A percentile compares a stretch with the other conserved stretches of the same genome.
These are phyloP conservation scores for Colletotrichum cereale DNA, from an alignment of 2,329 filamentous ascomycete genomes.

Conservation along the genomic window DNA sequence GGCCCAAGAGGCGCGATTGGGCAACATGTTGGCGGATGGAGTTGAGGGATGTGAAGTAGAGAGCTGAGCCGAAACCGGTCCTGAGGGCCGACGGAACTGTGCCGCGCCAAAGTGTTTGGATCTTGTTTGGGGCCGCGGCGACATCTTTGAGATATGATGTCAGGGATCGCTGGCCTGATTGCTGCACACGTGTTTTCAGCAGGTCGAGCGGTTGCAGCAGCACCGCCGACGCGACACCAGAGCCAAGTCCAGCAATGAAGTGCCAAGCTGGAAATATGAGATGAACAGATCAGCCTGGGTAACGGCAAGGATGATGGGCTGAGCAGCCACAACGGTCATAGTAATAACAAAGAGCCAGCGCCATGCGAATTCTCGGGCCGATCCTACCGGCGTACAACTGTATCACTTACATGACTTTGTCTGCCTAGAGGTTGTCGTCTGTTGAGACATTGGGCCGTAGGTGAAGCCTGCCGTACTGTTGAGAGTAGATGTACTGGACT, in stretches of 20 bases:
- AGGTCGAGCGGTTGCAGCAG: conserved; percentile 96
- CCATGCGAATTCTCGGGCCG: not conserved
- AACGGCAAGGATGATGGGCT: not conserved
- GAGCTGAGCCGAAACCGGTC: conserved; percentile 90
- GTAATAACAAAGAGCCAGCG: not conserved
- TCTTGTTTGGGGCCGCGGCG: conserved; percentile 68
- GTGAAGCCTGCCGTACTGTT: not conserved
- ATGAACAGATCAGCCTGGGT: conserved; percentile 7
- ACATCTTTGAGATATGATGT: conserved; percentile 77
- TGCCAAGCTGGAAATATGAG: conserved; percentile 74
- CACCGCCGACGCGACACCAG: conserved; percentile 88
- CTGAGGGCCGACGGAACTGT: conserved; percentile 93
- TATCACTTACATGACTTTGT: conserved; percentile 35
- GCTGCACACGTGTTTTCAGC: conserved; percentile 95
- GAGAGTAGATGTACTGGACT: not conserved
- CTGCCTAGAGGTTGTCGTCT: not conserved
- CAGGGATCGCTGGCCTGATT: conserved; percentile 80
- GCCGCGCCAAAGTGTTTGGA: conserved; percentile 89
- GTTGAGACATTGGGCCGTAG: conserved; percentile 28
- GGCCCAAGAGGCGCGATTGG: conserved; percentile 44
- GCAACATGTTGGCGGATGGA: conserved; percentile 77
- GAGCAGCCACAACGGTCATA: not conserved
- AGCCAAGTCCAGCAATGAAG: conserved; percentile 88
- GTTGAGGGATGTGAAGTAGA: conserved; percentile 94
- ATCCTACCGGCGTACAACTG: not conserved